Base-by-base conservation (phyloP, 352 stramenopile genomes). In the Lagenidium sp. region DNA sequence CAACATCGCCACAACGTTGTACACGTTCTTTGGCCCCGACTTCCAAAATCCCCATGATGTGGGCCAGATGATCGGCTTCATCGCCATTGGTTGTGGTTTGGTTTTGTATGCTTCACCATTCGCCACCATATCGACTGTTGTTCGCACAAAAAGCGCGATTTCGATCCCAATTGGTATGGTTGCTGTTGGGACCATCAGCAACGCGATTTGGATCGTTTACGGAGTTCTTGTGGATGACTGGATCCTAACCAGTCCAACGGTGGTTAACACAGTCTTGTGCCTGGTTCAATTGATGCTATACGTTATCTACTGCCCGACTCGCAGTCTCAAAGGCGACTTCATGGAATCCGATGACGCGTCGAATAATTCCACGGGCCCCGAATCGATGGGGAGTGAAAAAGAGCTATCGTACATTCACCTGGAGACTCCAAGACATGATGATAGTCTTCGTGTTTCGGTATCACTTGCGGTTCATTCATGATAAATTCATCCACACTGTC, bases 161-260 rank as follows among this genome's bases (percentile, higher is more conserved):
- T 71, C 59, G 44, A 59, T 82, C 26, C 69, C 69, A 0, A 65
- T 79, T 38, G 55, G 46, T 20, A 55, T 82, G 35, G 69, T 67
- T 30, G 41, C 53, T 0, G 53, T 76, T 10, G 72, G 62, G 31
- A 57, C 65, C 8, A 34, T 75, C 26, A 82, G 72, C 44, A 67
- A 72, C 19, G 45, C 59, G 25, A 55, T 74, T 0, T 82, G 69
- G 69, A 53, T 68, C 22, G 44, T 60, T 0, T 82, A 79, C 36
- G 59, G 62, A 1, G 48, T 65, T 18, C 59, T 61, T 0, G 56
- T 70, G 21, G 45, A 56, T 26, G 62, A 82, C 40, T 57, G 53
- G 23, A 67, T 63, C 32, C 60, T 79, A 24, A 47, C 75, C 15
- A 59, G 49, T 3, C 60, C 63, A 12, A 76, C 62, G 18, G 55